phyloP scores from a whole-genome alignment of 2,329 filamentous ascomycete species.

The Rhinocladiella similis region DNA sequence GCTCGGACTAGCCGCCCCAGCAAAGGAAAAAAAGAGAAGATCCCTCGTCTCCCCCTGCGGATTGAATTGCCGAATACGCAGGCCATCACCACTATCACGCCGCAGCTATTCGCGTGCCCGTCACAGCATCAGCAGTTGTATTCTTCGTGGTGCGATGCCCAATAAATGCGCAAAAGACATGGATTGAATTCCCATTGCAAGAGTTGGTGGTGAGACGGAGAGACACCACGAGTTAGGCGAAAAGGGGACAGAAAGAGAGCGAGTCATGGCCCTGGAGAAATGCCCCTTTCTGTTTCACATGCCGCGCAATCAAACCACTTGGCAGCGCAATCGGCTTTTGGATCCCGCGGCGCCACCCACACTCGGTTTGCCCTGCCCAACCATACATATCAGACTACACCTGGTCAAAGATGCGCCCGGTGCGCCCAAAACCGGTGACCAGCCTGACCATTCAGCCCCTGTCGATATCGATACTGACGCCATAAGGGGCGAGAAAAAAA shows the following conservation, averaged over 20 bases:
- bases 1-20: conserved; percentile 2
- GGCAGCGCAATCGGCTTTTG: conserved; percentile 2
- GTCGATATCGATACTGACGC: neutral
- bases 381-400: conserved; percentile 7
- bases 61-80: neutral
- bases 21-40: neutral
- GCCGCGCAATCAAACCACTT: conserved; percentile 11
- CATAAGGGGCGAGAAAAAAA: neutral
- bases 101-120: neutral
- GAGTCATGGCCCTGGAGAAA: conserved; percentile 6
- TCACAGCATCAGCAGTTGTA: too few relatives aligned
- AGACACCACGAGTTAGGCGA: too few relatives aligned
- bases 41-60: neutral
- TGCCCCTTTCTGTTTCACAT: conserved; percentile 14
- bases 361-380: conserved; percentile 11
- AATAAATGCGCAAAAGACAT: neutral
- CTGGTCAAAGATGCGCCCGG: neutral
- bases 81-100: neutral
- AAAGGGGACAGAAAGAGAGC: conserved; percentile 6
- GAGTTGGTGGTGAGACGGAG: neutral
- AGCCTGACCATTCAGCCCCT: neutral
- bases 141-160: neutral
- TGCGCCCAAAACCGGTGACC: conserved; percentile 16
- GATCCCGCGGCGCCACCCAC: neutral
- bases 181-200: neutral